These are phyloP conservation scores for Podila clonocystis DNA, from an alignment of 192 early-diverging fungal genomes.

Conservation along the genomic window DNA sequence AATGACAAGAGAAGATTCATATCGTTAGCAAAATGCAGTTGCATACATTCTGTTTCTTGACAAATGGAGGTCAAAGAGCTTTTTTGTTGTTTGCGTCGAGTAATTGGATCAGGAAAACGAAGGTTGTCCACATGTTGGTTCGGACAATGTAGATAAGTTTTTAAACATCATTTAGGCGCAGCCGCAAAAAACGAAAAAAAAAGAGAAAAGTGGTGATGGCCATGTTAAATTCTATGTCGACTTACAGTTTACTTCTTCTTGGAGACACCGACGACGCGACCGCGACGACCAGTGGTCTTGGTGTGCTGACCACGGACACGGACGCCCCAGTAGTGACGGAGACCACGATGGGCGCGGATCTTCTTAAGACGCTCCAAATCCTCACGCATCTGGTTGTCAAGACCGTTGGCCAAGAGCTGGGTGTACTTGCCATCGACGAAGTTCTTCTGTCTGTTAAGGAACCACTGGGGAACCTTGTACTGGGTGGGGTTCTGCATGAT, in stretches of 20 bases:
- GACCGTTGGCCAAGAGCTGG: slow-evolving; percentile 92
- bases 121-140: slow-evolving; percentile 54
- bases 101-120: slow-evolving; percentile 35
- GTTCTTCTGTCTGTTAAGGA: slow-evolving; percentile 99
- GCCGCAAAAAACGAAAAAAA: background rate
- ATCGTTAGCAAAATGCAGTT: background rate
- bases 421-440: slow-evolving; percentile 94
- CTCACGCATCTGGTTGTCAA: slow-evolving; percentile 98
- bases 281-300: slow-evolving; percentile 98
- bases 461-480: slow-evolving; percentile 99
- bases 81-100: background rate
- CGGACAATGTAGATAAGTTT: slow-evolving; percentile 73
- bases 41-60: too few relatives aligned
- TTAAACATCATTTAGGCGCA: slow-evolving; percentile 45
- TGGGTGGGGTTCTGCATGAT: slow-evolving; percentile 99
- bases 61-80: too few relatives aligned
- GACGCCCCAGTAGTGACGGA: slow-evolving; percentile 98
- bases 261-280: slow-evolving; percentile 96
- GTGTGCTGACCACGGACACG: slow-evolving; percentile 99
- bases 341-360: slow-evolving; percentile 99
- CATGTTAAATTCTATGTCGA: slow-evolving; percentile 80
- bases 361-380: slow-evolving; percentile 99
- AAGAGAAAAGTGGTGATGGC: slow-evolving; percentile 50
- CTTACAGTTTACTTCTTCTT: slow-evolving; percentile 92
- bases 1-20: background rate